phyloP scores from a whole-genome alignment of 2,329 filamentous ascomycete genomes.

The Colletotrichum sp. region DNA sequence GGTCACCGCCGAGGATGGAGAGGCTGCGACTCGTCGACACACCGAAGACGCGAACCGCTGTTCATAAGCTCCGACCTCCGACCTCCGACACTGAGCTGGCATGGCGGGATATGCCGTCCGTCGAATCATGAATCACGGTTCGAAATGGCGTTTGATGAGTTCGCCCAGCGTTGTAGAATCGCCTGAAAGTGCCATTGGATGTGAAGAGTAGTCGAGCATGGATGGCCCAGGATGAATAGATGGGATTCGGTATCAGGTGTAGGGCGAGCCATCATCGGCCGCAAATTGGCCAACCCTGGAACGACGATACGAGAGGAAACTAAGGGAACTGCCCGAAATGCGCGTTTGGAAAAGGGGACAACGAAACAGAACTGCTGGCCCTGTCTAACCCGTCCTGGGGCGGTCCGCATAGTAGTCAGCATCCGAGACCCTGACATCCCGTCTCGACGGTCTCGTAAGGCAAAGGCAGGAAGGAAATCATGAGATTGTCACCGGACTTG shows the following conservation, averaged over 20 bases:
- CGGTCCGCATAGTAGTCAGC: neutral
- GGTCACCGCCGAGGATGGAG: neutral
- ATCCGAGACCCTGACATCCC: constrained; percentile 20
- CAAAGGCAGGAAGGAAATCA: neutral
- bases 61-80: constrained; percentile 7
- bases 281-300: neutral
- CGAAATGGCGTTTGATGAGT: neutral
- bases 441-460: constrained; percentile 12
- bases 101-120: constrained; percentile 8
- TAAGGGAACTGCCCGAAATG: neutral
- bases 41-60: constrained; percentile 10
- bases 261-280: neutral
- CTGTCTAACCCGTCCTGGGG: neutral
- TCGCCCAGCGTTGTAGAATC: neutral
- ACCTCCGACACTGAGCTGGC: neutral
- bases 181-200: neutral
- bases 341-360: neutral
- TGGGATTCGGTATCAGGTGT: neutral
- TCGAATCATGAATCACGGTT: neutral
- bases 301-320: neutral
- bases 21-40: neutral
- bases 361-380: neutral
- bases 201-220: neutral
- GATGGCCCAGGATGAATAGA: neutral
- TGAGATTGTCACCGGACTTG: neutral